Evolutionary conservation across 495 filamentous ascomycete species (phyloP).

Genomic region (Penicillium ochrochloron): DNA sequence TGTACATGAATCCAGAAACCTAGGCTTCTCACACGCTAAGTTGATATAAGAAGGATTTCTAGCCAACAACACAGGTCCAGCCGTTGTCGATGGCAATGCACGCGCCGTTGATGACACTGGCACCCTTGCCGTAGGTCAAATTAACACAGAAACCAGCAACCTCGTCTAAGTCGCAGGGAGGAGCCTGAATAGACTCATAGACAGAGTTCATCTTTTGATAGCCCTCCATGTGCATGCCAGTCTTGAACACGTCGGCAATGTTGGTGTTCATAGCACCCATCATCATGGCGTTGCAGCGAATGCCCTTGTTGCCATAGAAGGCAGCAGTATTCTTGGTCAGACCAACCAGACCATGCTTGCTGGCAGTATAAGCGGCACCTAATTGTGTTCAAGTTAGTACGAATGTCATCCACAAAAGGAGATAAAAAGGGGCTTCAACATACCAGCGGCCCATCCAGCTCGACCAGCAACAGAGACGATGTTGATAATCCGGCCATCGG

Average conservation of each 20-base stretch:
- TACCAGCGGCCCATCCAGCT: constrained; percentile 41
- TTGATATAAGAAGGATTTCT: background rate
- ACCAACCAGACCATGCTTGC: constrained; percentile 48
- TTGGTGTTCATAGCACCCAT: constrained; percentile 62
- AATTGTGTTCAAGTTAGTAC: constrained; percentile 25
- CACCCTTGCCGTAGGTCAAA: constrained; percentile 34
- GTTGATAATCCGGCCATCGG: constrained; percentile 43
- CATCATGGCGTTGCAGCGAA: constrained; percentile 60
- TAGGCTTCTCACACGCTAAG: background rate
- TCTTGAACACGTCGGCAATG: constrained; percentile 53
- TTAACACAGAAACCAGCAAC: constrained; percentile 39
- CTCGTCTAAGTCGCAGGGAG: constrained; percentile 44
- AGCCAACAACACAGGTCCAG: constrained; percentile 35
- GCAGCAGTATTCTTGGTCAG: constrained; percentile 67
- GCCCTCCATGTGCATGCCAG: constrained; percentile 50
- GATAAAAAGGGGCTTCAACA: constrained; percentile 9
- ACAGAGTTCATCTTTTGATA: constrained; percentile 41
- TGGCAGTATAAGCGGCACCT: constrained; percentile 29
- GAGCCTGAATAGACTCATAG: constrained; percentile 28
- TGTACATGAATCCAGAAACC: background rate
- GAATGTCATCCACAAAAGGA: background rate
- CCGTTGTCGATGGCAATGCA: constrained; percentile 43
- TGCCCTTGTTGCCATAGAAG: constrained; percentile 60
- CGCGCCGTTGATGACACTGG: constrained; percentile 38
- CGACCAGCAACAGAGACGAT: constrained; percentile 44